Evolutionary conservation across 495 filamentous ascomycete genomes (phyloP).

Genomic region (Penicillium bialowiezense): DNA sequence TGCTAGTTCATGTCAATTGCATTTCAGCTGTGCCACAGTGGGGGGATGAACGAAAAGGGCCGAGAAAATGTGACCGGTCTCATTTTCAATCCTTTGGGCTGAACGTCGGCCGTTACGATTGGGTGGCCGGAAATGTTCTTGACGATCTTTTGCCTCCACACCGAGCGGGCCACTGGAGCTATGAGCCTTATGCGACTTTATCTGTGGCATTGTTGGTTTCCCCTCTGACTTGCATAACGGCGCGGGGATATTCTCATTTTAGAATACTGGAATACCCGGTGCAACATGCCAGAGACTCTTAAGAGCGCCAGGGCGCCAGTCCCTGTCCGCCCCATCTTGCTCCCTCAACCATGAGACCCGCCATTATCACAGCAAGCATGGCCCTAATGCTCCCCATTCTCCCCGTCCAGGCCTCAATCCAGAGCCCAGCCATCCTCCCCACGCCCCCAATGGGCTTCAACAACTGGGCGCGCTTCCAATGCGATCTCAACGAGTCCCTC

Average conservation of each 20-base stretch:
- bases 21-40: constrained; percentile 1
- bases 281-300: too few species aligned
- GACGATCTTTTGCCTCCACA: neutral
- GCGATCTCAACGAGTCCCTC: constrained; percentile 42
- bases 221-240: too few species aligned
- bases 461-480: constrained; percentile 43
- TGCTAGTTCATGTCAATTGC: too few species aligned
- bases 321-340: too few species aligned
- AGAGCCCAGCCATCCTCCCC: constrained; percentile 24
- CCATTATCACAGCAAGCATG: constrained; percentile 7
- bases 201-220: too few species aligned
- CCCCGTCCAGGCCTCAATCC: constrained; percentile 15
- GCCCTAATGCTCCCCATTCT: constrained; percentile 17
- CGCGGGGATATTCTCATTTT: too few species aligned
- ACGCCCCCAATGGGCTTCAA: constrained; percentile 46
- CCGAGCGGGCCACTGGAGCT: too few species aligned
- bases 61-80: neutral
- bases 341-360: constrained; percentile 11
- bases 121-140: neutral
- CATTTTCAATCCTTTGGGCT: neutral
- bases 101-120: neutral
- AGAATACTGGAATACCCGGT: too few species aligned
- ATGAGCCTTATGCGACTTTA: neutral
- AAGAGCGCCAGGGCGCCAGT: too few species aligned
- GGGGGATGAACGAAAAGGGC: neutral